Base-by-base conservation (phyloP, 2,329 filamentous ascomycete genomes). In the Cladosporium halotolerans region DNA sequence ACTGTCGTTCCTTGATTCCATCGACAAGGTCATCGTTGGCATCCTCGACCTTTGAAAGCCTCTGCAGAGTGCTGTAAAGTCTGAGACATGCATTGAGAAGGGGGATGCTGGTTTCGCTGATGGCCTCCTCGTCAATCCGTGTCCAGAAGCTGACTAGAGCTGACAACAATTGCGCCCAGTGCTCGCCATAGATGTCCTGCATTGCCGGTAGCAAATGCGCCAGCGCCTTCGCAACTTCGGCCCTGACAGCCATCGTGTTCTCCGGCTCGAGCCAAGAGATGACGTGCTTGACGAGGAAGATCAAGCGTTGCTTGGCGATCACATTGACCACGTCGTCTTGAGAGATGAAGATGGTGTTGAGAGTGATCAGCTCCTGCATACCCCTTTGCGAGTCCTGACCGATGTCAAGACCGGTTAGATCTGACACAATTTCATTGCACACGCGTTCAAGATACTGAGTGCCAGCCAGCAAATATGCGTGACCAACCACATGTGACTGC, bases 11-110 rank as follows among this genome's bases (percentile, higher is more conserved):
- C 49, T 79, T 79, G 64, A 92, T 79, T 0, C 83, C 82, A 63
- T 96, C 91, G 11, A 83, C 72, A 1, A 96, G 77, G 66, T 97
- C 92, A 58, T 97, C 92, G 58, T 96, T 96, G 2, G 85, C 78
- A 14, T 91, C 86, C 14, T 82, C 76, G 8, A 64, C 64, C 16
- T 64, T 64, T 1, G 72, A 70, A 0, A 92, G 70, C 2, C 73
- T 75, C 57, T 83, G 79, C 2, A 97, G 67, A 0, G 76, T 75
- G 13, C 76, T 76, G 55, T 85, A 82, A 0, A 97, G 74, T 64
- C 84, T 86, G 23, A 96, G 74, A 0, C 88, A 88, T 4, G 86
- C 79, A 63, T 91, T 79, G 0, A 90, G 73, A 23, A 85, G 52
- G 1, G 66, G 43, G 10, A 69, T 57, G 13, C 54, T 57, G 13